Evolutionary conservation across 257 asterid genomes (phyloP), one percentile per base, ranked within the genome.

Genomic region (Gentiana dahurica): DNA sequence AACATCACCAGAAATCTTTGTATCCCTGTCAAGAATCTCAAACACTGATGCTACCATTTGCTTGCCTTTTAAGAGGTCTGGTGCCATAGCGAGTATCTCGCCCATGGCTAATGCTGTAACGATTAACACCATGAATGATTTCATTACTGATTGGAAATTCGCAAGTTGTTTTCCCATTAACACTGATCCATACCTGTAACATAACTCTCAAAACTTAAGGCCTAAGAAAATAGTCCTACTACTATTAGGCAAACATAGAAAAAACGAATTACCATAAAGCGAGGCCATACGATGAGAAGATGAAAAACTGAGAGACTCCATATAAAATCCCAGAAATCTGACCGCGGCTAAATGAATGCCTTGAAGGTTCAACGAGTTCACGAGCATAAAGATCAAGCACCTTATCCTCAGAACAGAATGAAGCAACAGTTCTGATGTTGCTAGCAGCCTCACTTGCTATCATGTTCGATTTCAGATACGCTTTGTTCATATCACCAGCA

Each of bases 361-460:
- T 75, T 48, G 95, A 78, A 15, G 98, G 98, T 57, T 85, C 95
- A 34, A 77, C 63, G 50, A 92, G 97, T 65, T 92, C 93, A 0
- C 68, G 75, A 3, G 81, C 66, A 50, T 92, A 92, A 51, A 79
- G 90, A 64, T 80, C 90, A 4, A 84, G 72, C 32, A 92, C 93
- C 63, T 92, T 92, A 66, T 78, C 82, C 85, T 92, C 98, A 1
- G 97, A 59, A 62, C 98, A 88, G 64, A 92, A 92, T 4, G 98
- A 97, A 10, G 95, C 97, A 45, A 92, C 87, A 0, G 98, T 92
- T 53, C 98, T 67, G 48, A 92, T 92, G 66, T 92, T 91, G 71
- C 98, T 87, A 68, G 88, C 98, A 3, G 98, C 97, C 79, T 92
- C 98, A 45, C 95, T 95, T 13, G 97, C 97, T 36, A 88, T 86